These are phyloP conservation scores for Pythium aristosporum DNA, from an alignment of 352 stramenopile genomes.

Conservation along the genomic window DNA sequence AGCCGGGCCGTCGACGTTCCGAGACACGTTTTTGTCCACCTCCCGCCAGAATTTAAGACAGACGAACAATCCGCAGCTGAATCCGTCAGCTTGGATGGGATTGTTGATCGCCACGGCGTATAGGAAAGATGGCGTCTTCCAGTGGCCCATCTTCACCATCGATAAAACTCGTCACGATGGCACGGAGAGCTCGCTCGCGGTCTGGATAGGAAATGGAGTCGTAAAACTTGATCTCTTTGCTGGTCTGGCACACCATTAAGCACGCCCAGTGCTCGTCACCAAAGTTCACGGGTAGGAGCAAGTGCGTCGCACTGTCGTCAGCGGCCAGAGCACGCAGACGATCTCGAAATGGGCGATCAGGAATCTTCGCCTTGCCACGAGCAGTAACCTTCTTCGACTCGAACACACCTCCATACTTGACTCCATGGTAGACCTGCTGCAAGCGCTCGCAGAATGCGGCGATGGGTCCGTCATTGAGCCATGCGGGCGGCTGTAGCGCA, in stretches of 20 bases:
- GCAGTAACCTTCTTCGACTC: not conserved
- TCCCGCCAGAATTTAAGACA: conserved; percentile 1
- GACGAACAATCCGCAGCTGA: conserved; percentile 6
- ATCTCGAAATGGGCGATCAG: not conserved
- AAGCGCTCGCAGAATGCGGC: not conserved
- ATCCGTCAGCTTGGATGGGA: conserved; percentile 1
- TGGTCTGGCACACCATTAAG: not conserved
- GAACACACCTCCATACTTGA: not conserved
- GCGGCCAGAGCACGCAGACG: not conserved
- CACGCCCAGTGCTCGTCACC: not conserved
- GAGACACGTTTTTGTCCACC: not conserved
- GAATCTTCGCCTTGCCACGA: not conserved
- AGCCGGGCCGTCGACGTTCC: not conserved
- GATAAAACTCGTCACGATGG: not conserved
- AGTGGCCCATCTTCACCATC: not conserved
- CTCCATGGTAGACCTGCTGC: not conserved
- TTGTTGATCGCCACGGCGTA: not conserved
- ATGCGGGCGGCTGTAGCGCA: not conserved
- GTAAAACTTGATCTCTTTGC: not conserved
- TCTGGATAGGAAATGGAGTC: not conserved
- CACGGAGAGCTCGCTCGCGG: not conserved
- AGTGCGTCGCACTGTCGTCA: not conserved
- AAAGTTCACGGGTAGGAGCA: conserved; percentile 1
- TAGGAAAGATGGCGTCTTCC: not conserved
- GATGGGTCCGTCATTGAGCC: not conserved